Evolutionary conservation across 148 eudicot genomes (phyloP), one percentile per base, ranked within the genome.

Genomic region (Bassia scoparia): DNA sequence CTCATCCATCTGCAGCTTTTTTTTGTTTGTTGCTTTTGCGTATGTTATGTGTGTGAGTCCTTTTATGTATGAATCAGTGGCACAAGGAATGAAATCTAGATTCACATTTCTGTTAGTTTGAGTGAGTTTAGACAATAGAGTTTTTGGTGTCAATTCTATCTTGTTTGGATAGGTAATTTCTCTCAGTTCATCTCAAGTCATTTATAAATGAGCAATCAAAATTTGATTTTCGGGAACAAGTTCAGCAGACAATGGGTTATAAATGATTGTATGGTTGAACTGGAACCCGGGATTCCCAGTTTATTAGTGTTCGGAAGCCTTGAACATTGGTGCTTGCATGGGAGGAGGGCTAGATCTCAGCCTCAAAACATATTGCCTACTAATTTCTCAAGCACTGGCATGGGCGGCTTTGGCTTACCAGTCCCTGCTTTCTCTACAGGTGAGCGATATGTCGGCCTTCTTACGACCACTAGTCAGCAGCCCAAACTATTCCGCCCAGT

Each of bases 121-220:
- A 77, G 53, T 49, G 77, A 62, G 44, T 64, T 59, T 23, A 26
- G 44, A 49, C 72, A 61, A 67, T 50, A 48, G 33, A 29, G 54
- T 43, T 71, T 27, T 50, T 67, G 68, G 33, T 12, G 65, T 56
- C 66, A 31, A 67, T 66, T 56, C 66, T 24, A 67, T 66, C 43
- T 67, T 67, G 73, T 67, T 54, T 12, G 14, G 18, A 3, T 62
- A 41, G 70, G 71, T 30, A 43, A 44, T 49, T 64, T 64, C 5
- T 59, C 50, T 68, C 24, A 41, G 55, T 75, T 15, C 48, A 75
- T 37, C 18, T 26, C 59, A 67, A 59, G n/a, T n/a, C n/a, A n/a
- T n/a, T n/a, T n/a, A n/a, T n/a, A n/a, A 68, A 84, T 84, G 87
- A 79, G 79, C 54, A 68, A 79, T 79, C 81, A 79, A 71, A 81